phyloP scores from a whole-genome alignment of 108 stramenopile genomes.

The Cyclotella choctawhatcheeana region DNA sequence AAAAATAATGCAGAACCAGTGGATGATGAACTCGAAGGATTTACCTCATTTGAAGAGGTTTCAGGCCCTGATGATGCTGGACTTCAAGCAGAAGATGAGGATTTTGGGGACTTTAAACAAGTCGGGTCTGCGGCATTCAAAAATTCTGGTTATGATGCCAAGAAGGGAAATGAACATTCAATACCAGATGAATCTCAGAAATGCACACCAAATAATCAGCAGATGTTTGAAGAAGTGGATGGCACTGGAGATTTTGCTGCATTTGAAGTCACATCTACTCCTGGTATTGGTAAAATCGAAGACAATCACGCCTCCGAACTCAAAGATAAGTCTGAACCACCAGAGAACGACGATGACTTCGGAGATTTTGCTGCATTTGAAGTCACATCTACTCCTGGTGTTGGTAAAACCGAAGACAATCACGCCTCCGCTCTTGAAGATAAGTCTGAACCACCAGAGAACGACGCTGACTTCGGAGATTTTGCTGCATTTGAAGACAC shows the following conservation, averaged over 20 bases:
- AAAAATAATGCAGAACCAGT: too few species aligned
- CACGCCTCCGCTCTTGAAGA: too few species aligned
- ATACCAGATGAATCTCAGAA: background rate
- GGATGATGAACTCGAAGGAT: background rate
- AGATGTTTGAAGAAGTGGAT: too few species aligned
- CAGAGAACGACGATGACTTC: background rate
- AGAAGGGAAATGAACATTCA: background rate
- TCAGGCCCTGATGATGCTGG: background rate
- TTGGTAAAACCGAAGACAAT: background rate
- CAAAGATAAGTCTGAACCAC: too few species aligned
- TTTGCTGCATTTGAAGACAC: background rate
- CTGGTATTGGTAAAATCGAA: background rate
- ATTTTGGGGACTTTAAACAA: constrained; percentile 36
- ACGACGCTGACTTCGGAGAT: background rate
- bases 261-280: background rate
- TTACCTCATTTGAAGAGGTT: background rate
- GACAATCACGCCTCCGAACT: too few species aligned
- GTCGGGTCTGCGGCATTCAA: too few species aligned
- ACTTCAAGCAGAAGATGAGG: constrained; percentile 10
- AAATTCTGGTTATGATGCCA: too few species aligned
- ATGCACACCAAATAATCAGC: background rate
- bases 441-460: too few species aligned
- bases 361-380: background rate
- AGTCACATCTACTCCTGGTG: background rate
- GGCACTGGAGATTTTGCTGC: background rate